Conservation (phyloP, 2,329 filamentous ascomycete species). For the Aureobasidium lini region DNA sequence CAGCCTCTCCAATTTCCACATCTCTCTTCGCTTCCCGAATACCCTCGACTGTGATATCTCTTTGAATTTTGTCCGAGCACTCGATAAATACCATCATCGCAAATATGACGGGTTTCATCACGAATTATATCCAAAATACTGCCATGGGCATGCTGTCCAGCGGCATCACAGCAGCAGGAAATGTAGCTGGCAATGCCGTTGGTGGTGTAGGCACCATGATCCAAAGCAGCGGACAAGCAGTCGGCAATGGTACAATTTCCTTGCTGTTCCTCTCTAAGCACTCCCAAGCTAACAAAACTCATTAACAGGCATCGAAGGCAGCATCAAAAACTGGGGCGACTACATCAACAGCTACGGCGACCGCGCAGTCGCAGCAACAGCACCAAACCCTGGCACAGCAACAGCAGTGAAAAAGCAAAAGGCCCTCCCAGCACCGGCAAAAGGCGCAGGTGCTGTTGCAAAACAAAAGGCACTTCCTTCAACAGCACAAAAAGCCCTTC, state of each 20-base stretch:
- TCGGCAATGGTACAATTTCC: slow-evolving; percentile 25
- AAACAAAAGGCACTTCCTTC: slow-evolving; percentile 7
- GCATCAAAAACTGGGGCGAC: slow-evolving; percentile 26
- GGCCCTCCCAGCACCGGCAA: slow-evolving; percentile 14
- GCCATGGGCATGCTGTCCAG: slow-evolving; percentile 26
- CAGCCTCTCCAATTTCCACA: neutral
- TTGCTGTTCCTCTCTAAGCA: neutral
- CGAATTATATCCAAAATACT: slow-evolving; percentile 25
- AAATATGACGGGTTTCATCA: slow-evolving; percentile 21
- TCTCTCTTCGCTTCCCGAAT: neutral
- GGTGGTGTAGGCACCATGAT: slow-evolving; percentile 28
- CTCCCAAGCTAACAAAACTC: slow-evolving; percentile 16
- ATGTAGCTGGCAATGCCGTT: slow-evolving; percentile 31
- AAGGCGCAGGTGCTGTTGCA: slow-evolving; percentile 11
- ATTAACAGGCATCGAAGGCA: slow-evolving; percentile 26
- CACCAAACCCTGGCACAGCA: slow-evolving; percentile 23
- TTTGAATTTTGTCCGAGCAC: neutral
- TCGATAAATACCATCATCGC: neutral
- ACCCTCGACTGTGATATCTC: neutral
- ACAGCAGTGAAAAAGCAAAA: slow-evolving; percentile 15
- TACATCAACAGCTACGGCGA: slow-evolving; percentile 30
- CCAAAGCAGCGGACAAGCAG: slow-evolving; percentile 25
- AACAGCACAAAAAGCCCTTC: slow-evolving; percentile 15
- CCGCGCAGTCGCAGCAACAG: slow-evolving; percentile 24
- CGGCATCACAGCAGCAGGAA: slow-evolving; percentile 30